Evolutionary conservation across 2,329 filamentous ascomycete species (phyloP).

Genomic region (Akanthomyces lecanii): DNA sequence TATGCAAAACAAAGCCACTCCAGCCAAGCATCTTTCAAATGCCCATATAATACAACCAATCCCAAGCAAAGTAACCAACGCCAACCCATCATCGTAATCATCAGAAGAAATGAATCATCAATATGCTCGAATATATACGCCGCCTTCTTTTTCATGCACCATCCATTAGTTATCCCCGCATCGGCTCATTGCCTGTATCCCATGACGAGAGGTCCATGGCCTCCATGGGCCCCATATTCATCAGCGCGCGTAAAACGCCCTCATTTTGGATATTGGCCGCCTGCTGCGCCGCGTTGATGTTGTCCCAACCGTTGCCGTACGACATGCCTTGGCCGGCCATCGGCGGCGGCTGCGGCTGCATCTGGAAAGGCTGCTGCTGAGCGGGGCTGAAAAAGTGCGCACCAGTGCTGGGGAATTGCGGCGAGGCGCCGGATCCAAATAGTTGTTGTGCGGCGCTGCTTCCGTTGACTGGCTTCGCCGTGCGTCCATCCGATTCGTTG

Average conservation of each 20-base stretch:
- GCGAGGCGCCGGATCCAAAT: slow-evolving; percentile 1
- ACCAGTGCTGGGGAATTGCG: slow-evolving; percentile 5
- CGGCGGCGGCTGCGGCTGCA: slow-evolving; percentile 9
- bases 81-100: slow-evolving; percentile 6
- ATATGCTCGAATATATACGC: not conserved
- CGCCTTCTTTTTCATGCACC: not conserved
- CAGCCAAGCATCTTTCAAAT: not conserved
- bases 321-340: not conserved
- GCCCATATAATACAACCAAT: not conserved
- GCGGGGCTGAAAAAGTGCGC: slow-evolving; percentile 11
- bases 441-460: not conserved
- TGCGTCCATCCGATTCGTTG: slow-evolving; percentile 23
- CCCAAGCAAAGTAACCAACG: not conserved
- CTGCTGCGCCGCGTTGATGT: slow-evolving; percentile 26
- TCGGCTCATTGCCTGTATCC: slow-evolving; percentile 30
- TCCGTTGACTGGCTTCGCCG: not conserved
- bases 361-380: not conserved
- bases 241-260: slow-evolving; percentile 52
- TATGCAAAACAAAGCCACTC: not conserved
- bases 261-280: slow-evolving; percentile 39
- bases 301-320: slow-evolving; percentile 39
- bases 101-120: not conserved
- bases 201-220: slow-evolving; percentile 53
- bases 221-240: slow-evolving; percentile 58
- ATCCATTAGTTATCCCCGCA: slow-evolving; percentile 8